Evolutionary conservation across 805 yeast species (phyloP).

Genomic region (Schwanniomyces occidentalis): DNA sequence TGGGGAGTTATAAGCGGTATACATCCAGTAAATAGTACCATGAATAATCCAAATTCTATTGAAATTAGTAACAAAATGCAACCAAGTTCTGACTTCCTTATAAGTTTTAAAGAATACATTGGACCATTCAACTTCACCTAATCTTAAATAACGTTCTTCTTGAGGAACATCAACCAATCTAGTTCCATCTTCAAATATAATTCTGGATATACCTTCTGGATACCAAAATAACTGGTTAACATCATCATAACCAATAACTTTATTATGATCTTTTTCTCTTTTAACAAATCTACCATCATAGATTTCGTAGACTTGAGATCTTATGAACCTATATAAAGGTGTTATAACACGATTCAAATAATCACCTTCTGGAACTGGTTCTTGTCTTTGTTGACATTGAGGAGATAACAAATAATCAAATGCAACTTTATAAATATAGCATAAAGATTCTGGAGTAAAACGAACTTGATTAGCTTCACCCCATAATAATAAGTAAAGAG

Average conservation of each 20-base stretch:
- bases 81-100: constrained; percentile 96
- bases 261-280: constrained; percentile 83
- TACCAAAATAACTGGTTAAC: constrained; percentile 99
- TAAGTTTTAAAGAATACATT: constrained; percentile 93
- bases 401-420: constrained; percentile 86
- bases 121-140: constrained; percentile 92
- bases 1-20: constrained; percentile 89
- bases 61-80: constrained; percentile 91
- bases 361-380: constrained; percentile 87
- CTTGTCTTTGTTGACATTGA: constrained; percentile 83
- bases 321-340: constrained; percentile 78
- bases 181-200: constrained; percentile 87
- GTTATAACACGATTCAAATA: constrained; percentile 89
- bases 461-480: constrained; percentile 95
- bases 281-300: constrained; percentile 79
- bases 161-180: constrained; percentile 87
- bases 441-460: constrained; percentile 84
- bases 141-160: constrained; percentile 82
- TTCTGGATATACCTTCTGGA: constrained; percentile 96
- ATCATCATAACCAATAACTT: constrained; percentile 92
- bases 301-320: constrained; percentile 80
- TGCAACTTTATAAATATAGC: constrained; percentile 95
- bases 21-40: constrained; percentile 89
- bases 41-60: constrained; percentile 98
- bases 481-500: constrained; percentile 76